Conservation (phyloP, 805 yeast species). For the Kuraishia molischiana region DNA sequence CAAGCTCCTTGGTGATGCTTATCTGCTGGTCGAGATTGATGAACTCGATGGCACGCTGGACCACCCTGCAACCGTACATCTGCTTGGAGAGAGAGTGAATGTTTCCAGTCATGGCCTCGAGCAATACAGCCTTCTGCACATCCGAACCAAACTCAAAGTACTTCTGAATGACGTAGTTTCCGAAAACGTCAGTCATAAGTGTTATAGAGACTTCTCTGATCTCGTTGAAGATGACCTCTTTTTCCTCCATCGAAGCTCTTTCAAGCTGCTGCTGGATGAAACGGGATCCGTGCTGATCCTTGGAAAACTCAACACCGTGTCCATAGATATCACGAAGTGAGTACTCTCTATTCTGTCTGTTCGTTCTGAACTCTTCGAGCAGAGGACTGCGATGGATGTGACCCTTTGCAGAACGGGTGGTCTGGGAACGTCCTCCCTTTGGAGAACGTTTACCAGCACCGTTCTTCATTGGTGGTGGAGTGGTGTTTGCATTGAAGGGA, state of each 20-base stretch:
- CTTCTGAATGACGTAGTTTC: constrained; percentile 94
- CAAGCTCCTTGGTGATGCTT: constrained; percentile 60
- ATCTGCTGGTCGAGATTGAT: constrained; percentile 57
- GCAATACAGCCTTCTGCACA: constrained; percentile 58
- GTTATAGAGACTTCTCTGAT: constrained; percentile 65
- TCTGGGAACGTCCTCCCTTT: background rate
- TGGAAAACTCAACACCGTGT: constrained; percentile 82
- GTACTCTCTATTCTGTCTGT: constrained; percentile 47
- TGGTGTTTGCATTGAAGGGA: background rate
- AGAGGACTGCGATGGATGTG: constrained; percentile 69
- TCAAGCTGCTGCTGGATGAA: constrained; percentile 87
- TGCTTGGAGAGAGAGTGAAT: constrained; percentile 73
- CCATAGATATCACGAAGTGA: constrained; percentile 70
- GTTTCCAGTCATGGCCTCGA: constrained; percentile 64
- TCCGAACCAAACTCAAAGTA: constrained; percentile 75
- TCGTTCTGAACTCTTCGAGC: constrained; percentile 75
- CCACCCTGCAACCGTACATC: constrained; percentile 97
- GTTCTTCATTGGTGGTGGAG: constrained; percentile 4
- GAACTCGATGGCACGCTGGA: constrained; percentile 84
- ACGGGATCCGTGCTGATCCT: constrained; percentile 96
- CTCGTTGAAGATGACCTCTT: constrained; percentile 76
- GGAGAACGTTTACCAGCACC: constrained; percentile 1
- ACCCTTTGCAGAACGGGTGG: constrained; percentile 2
- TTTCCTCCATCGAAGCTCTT: constrained; percentile 52
- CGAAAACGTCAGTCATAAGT: constrained; percentile 93